A percentile compares a stretch with the other conserved stretches of the same genome.
These are phyloP conservation scores for Megacollybia platyphylla DNA, from an alignment of 1,284 basidiomycete genomes.

Conservation along the genomic window DNA sequence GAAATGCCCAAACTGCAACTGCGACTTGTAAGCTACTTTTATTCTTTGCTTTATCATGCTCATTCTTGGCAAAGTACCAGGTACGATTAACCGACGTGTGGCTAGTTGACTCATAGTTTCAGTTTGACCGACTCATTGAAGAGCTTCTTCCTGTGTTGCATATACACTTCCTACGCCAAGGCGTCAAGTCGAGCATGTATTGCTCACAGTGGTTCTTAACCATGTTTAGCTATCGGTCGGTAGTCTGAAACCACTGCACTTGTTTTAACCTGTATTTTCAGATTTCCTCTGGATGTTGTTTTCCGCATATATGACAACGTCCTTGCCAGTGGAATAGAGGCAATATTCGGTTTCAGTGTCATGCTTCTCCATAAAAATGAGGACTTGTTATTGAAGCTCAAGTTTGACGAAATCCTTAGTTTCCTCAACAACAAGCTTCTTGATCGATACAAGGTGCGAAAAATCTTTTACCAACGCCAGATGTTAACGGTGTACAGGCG, in stretches of 20 bases:
- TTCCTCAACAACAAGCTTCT: constrained; percentile 78
- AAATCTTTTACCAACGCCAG: not conserved
- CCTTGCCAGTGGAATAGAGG: constrained; percentile 93
- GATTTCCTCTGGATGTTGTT: constrained; percentile 92
- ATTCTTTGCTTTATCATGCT: not conserved
- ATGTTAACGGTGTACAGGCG: not conserved
- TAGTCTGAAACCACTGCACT: constrained; percentile 4
- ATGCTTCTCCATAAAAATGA: constrained; percentile 85
- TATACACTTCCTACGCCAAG: constrained; percentile 84
- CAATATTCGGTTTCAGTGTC: constrained; percentile 91
- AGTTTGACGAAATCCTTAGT: constrained; percentile 80
- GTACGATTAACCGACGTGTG: constrained; percentile 14
- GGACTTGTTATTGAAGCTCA: constrained; percentile 60
- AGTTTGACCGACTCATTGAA: constrained; percentile 91
- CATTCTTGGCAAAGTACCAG: constrained; percentile 21
- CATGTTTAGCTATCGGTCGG: constrained; percentile 85
- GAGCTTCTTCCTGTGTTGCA: constrained; percentile 87
- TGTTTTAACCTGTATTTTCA: constrained; percentile 16
- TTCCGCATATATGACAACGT: constrained; percentile 93
- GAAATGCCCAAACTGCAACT: constrained; percentile 97
- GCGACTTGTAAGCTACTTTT: constrained; percentile 50
- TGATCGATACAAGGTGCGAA: constrained; percentile 60
- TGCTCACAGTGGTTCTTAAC: constrained; percentile 98
- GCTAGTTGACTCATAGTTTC: constrained; percentile 1
- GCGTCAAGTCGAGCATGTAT: constrained; percentile 95